Base-by-base conservation (phyloP, 2,329 filamentous ascomycete genomes). In the Hypoxylon sp. region DNA sequence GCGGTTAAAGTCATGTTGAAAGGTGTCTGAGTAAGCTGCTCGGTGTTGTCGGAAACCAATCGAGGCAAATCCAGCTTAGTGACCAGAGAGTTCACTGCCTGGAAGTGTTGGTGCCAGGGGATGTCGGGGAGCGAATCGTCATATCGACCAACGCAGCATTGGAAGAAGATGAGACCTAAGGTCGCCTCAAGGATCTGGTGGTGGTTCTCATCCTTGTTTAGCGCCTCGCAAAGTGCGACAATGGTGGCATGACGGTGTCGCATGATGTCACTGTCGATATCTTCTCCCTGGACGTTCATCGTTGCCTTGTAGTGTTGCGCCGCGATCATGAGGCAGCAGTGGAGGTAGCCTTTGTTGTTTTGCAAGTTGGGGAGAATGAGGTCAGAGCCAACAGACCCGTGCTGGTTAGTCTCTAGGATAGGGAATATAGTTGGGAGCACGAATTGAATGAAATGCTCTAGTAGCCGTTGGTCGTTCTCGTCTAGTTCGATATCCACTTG, bases 61-160 rank as follows among this genome's bases (percentile, higher is more conserved):
- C 86, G 85, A 8, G 92, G 91, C 42, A 98, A 88, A 65, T 94
- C 90, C 35, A 98, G 90, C 81, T 93, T 94, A 78, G 92, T 89
- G 24, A 97, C 92, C 58, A 98, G 86, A 74, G 90, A 94, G 73
- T 92, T 91, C 19, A 92, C 95, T 2, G 94, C 94, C 79, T 97
- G 92, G 83, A 98, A 98, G 83, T 99, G 96, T 79, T 97, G 93
- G 82, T 95, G 93, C 96, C 96, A 99, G 21, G 94, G 91, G 74
- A 98, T 97, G 78, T 98, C 94, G 15, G 93, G 92, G 24, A 98
- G 88, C 27, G 88, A 88, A 77, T 98, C 93, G 74, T 96, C 92
- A 37, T 92, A 90, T 75, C 93, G 89, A 59, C 95, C 95, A 71
- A 98, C 95, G 27, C 93, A 91, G 82, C 92, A 96, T 78, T 97